Evolutionary conservation across 345 rosid genomes (phyloP), one percentile per base, ranked within the genome.

Genomic region (Eucalyptus victrix): DNA sequence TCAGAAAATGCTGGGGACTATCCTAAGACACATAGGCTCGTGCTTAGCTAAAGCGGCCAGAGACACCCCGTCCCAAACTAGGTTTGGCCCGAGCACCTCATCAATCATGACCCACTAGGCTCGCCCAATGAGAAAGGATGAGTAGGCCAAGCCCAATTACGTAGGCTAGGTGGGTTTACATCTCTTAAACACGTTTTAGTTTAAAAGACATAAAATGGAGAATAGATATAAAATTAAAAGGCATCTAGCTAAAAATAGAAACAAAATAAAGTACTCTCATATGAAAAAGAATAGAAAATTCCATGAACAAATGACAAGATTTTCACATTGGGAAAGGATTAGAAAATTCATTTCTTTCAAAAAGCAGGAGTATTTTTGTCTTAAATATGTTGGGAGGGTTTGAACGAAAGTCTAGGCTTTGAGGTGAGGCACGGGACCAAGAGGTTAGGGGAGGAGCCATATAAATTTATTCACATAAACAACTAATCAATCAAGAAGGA

Each of bases 381-480:
- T 28, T 12, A 60, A 28, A 12, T 28, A 60, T 60, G 32, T 14
- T 60, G 16, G 17, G 13, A 56, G 62, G 30, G 28, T 19, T 53
- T 53, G 58, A 24, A 6, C 6, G 1, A 10, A 23, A 23, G 62
- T 56, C 62, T 0, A 60, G 4, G 32, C 14, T 60, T 60, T 24
- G 6, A 12, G 62, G 45, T 89, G 42, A 94, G 72, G 2, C 90
- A 90, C 89, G 49, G 51, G 30, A 93, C 89, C 89, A 93, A 72
- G 88, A 56, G 60, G 60, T 94, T 89, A 2, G 87, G 76, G 80
- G 17, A 95, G 93, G 47, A 95, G 80, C 17, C 89, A 0, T 49
- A 49, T 49, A 49, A 49, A 49, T 49, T 49, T 12, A 49, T 49
- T 49, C 49, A 49, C 49, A 49, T 49, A 49, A 49, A 49, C 49